Percentiles rank a stretch among this genome's conserved stretches.
Evolutionary conservation across 2,329 filamentous ascomycete genomes (phyloP).

Genomic region (Sphaerostilbella broomeana): DNA sequence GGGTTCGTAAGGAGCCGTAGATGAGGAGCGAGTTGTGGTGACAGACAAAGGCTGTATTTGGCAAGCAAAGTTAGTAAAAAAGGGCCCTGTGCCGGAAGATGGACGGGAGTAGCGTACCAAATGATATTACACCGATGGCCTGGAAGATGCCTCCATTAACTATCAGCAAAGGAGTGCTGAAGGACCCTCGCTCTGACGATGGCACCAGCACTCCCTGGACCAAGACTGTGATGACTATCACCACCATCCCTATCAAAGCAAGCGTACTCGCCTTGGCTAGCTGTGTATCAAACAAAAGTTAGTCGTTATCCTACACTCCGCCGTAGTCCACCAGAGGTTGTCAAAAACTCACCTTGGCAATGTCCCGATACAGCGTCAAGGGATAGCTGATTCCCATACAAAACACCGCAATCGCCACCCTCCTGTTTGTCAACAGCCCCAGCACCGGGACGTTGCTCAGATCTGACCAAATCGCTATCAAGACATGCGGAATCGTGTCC

Average conservation of each 20-base stretch:
- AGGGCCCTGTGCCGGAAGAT: not conserved
- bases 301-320: not conserved
- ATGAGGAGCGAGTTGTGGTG: slow-evolving; percentile 97
- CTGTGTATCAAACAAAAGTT: slow-evolving; percentile 37
- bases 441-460: slow-evolving; percentile 67
- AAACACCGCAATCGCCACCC: slow-evolving; percentile 82
- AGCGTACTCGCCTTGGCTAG: slow-evolving; percentile 92
- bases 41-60: slow-evolving; percentile 57
- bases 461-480: slow-evolving; percentile 74
- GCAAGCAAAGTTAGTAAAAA: slow-evolving; percentile 2
- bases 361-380: slow-evolving; percentile 88
- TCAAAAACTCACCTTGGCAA: slow-evolving; percentile 67
- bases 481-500: slow-evolving; percentile 88
- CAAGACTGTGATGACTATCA: slow-evolving; percentile 84
- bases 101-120: slow-evolving; percentile 52
- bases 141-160: slow-evolving; percentile 87
- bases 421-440: slow-evolving; percentile 73
- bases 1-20: slow-evolving; percentile 89
- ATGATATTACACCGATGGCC: slow-evolving; percentile 95
- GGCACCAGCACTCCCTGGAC: slow-evolving; percentile 75
- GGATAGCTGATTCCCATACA: slow-evolving; percentile 83
- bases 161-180: slow-evolving; percentile 64
- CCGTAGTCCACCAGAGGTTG: not conserved
- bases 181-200: slow-evolving; percentile 61
- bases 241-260: slow-evolving; percentile 83